These are phyloP conservation scores for Aspergillus leporis DNA, from an alignment of 495 filamentous ascomycete species.

Conservation along the genomic window DNA sequence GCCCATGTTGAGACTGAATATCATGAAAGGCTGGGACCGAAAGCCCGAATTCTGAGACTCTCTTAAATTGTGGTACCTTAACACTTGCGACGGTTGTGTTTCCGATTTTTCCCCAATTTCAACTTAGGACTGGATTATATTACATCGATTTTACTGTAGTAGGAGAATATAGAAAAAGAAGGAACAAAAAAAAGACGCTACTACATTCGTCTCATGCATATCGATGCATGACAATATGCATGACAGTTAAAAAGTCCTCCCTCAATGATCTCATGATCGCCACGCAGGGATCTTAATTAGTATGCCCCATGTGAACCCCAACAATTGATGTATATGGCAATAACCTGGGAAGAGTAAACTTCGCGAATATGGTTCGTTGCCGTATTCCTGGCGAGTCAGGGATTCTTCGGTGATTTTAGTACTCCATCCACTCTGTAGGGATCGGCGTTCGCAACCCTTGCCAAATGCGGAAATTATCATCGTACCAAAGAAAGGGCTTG, in stretches of 20 bases:
- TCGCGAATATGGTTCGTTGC: neutral
- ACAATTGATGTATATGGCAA: neutral
- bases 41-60: neutral
- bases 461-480: conserved; percentile 9
- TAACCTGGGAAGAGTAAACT: neutral
- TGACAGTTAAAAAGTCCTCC: neutral
- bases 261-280: neutral
- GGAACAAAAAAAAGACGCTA: no score
- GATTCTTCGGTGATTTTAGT: neutral
- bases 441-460: conserved; percentile 19
- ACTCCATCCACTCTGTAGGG: neutral
- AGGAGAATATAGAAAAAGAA: no score
- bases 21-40: neutral
- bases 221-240: no score
- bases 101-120: no score
- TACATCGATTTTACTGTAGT: no score
- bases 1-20: no score
- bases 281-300: neutral
- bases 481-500: neutral
- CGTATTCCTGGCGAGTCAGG: no score
- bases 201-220: no score
- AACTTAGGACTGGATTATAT: no score
- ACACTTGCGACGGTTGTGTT: neutral
- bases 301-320: neutral
- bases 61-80: neutral